Percentiles rank a stretch among this genome's conserved stretches.
Evolutionary conservation across 1,284 basidiomycete species (phyloP).

Genomic region (Sanghuangporus sanghuang): DNA sequence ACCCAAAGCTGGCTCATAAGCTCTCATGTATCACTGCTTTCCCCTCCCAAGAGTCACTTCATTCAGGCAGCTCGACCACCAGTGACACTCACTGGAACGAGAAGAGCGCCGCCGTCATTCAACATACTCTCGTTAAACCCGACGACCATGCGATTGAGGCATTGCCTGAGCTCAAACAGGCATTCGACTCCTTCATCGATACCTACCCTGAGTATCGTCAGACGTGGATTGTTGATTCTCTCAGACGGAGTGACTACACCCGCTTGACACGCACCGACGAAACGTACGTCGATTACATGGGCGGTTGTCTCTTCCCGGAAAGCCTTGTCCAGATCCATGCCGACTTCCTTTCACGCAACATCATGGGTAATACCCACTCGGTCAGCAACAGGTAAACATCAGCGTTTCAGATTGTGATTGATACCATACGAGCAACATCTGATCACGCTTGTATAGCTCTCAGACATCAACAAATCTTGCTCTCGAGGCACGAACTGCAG

Average conservation of each 20-base stretch:
- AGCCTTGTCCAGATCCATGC: slow-evolving; percentile 64
- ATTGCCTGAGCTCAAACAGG: slow-evolving; percentile 7
- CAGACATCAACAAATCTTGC: slow-evolving; percentile 60
- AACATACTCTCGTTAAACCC: slow-evolving; percentile 22
- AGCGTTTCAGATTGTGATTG: neutral
- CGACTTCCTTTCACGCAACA: slow-evolving; percentile 55
- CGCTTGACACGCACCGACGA: slow-evolving; percentile 57
- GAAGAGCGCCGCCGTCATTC: slow-evolving; percentile 25
- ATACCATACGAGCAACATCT: slow-evolving; percentile 6
- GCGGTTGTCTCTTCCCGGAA: slow-evolving; percentile 70
- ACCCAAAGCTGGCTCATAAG: slow-evolving; percentile 4
- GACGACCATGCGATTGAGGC: slow-evolving; percentile 3
- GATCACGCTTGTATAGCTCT: slow-evolving; percentile 42
- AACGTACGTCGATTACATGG: slow-evolving; percentile 82
- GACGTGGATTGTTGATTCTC: slow-evolving; percentile 51
- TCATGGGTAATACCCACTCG: slow-evolving; percentile 80
- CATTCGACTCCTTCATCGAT: slow-evolving; percentile 29
- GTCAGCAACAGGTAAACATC: slow-evolving; percentile 62
- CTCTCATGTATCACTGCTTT: slow-evolving; percentile 15
- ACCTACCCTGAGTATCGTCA: slow-evolving; percentile 35
- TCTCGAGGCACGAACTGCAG: slow-evolving; percentile 59
- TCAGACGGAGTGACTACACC: slow-evolving; percentile 64
- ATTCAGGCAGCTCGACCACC: slow-evolving; percentile 4
- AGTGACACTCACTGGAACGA: slow-evolving; percentile 16
- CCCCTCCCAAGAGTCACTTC: slow-evolving; percentile 13